Evolutionary conservation across 2,329 filamentous ascomycete species (phyloP), one percentile per base, ranked within the genome.

Genomic region (Colletotrichum sansevieriae): DNA sequence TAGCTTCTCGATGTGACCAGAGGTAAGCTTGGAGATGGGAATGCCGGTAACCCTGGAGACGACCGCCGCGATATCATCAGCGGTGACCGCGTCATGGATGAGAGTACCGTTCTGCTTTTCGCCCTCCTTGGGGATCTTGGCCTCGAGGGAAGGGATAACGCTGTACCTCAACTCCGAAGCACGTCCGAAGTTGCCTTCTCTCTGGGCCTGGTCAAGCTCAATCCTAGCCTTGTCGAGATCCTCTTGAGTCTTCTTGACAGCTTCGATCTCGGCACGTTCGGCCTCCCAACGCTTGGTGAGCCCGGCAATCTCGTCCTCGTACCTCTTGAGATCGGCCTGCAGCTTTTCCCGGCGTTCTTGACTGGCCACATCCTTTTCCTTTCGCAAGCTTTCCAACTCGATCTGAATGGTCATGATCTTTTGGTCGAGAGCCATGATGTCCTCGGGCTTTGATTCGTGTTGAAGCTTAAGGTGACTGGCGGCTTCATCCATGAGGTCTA

Each of bases 351-450:
- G 87, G 18, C 96, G 89, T 79, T 98, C 96, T 73, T 90, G 91
- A 76, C 94, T 97, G 18, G 92, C 91, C 56, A 97, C 86, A 73
- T 99, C 96, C 11, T 91, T 97, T 78, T 99, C 96, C 75, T 98
- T 98, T 58, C 95, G 89, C 47, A 99, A 82, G 70, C 94, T 98
- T 77, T 98, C 96, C 1, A 98, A 85, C 78, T 99, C 95, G 71
- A 99, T 98, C 76, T 98, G 95, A 13, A 98, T 94, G 0, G 95
- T 98, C 89, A 98, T 97, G 69, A 98, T 97, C 75, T 95, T 93
- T 70, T 97, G 92, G 75, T 98, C 95, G 1, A 98, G 88, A 58
- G 92, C 90, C 82, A 97, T 93, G 39, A 99, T 98, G 9, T 95
- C 90, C 73, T 98, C 96, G 0, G 96, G 96, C 74, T 98, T 98